Evolutionary conservation across 1,284 basidiomycete genomes (phyloP).

Genomic region (Neolentinus lepideus): DNA sequence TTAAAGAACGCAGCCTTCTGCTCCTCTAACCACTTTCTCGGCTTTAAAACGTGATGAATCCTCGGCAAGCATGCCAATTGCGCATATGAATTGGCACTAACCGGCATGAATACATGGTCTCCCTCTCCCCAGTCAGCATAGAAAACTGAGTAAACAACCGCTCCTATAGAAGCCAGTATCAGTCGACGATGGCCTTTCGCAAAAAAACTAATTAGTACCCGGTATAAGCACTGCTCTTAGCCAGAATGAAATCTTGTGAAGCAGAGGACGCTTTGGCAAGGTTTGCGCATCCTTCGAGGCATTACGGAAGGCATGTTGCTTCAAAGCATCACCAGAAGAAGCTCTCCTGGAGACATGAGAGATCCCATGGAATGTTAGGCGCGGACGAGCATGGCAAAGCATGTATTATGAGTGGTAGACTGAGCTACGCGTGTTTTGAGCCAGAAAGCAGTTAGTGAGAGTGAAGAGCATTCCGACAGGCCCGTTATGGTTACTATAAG

Average conservation of each 20-base stretch:
- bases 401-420: neutral
- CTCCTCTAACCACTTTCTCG: conserved; percentile 37
- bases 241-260: neutral
- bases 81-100: conserved; percentile 24
- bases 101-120: conserved; percentile 65
- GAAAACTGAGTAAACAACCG: conserved; percentile 50
- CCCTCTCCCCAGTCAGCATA: conserved; percentile 59
- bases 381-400: neutral
- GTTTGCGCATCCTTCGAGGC: neutral
- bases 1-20: conserved; percentile 36
- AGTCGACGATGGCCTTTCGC: neutral
- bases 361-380: neutral
- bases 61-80: neutral
- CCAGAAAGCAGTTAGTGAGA: too few relatives aligned
- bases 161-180: conserved; percentile 25
- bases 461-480: neutral
- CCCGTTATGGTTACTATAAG: neutral
- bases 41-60: conserved; percentile 21
- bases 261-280: neutral
- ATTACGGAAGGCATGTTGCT: neutral
- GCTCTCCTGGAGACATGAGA: neutral
- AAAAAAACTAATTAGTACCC: neutral
- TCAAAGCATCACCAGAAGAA: neutral
- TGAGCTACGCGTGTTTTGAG: too few relatives aligned
- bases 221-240: neutral